phyloP scores from a whole-genome alignment of 2,329 filamentous ascomycete species.

The Colletotrichum sp. region DNA sequence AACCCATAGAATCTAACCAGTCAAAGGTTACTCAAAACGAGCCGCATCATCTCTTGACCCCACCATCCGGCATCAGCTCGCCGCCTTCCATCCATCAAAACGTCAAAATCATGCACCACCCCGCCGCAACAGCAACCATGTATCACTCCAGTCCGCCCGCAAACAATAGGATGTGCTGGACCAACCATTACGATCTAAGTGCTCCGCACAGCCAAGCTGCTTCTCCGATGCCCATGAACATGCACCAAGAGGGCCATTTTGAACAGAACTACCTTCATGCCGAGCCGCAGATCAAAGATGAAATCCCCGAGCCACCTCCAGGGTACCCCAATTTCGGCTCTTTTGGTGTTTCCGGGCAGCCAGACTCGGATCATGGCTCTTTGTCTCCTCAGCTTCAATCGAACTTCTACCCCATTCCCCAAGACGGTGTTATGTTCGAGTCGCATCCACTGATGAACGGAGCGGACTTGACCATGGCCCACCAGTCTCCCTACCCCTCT shows the following conservation, averaged over 20 bases:
- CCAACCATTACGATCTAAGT: slow-evolving; percentile 44
- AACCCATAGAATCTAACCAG: not conserved
- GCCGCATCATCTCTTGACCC: slow-evolving; percentile 49
- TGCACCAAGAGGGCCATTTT: slow-evolving; percentile 41
- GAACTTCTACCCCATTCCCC: not conserved
- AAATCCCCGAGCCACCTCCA: slow-evolving; percentile 40
- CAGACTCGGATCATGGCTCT: slow-evolving; percentile 9
- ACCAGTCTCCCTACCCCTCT: not conserved
- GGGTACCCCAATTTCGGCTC: slow-evolving; percentile 36
- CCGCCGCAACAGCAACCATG: slow-evolving; percentile 36
- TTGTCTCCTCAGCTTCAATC: not conserved
- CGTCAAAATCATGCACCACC: slow-evolving; percentile 47
- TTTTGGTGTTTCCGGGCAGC: slow-evolving; percentile 36
- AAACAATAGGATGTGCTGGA: slow-evolving; percentile 53
- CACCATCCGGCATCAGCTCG: slow-evolving; percentile 53
- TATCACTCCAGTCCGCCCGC: slow-evolving; percentile 53
- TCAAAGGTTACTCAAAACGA: slow-evolving; percentile 41
- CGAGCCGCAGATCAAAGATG: slow-evolving; percentile 34
- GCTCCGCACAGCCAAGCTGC: slow-evolving; percentile 45
- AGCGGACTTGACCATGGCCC: slow-evolving; percentile 5
- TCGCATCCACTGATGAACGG: not conserved
- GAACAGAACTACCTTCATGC: slow-evolving; percentile 41
- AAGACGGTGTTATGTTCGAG: not conserved
- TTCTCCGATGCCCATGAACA: slow-evolving; percentile 50
- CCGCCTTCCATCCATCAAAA: slow-evolving; percentile 49